phyloP scores from a whole-genome alignment of 352 stramenopile genomes.

The Phytopythium cucurbitacearum region DNA sequence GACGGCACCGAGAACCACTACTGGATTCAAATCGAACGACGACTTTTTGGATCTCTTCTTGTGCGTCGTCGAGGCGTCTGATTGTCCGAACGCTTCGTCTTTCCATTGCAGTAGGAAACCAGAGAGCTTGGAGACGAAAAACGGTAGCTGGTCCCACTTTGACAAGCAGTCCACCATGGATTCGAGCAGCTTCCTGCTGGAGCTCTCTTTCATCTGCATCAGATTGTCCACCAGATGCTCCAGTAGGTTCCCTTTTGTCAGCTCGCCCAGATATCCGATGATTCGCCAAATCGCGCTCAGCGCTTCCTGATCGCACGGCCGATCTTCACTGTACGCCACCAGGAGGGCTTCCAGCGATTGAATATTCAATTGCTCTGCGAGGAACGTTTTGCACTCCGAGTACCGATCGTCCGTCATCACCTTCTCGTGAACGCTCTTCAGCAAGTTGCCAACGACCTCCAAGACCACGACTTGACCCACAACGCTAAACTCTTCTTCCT shows the following conservation, averaged over 20 bases:
- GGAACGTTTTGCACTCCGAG: conserved; percentile 67
- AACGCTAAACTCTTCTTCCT: conserved; percentile 58
- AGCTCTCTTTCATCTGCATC: conserved; percentile 73
- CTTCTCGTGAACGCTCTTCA: conserved; percentile 72
- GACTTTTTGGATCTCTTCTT: conserved; percentile 34
- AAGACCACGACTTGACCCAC: conserved; percentile 72
- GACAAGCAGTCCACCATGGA: conserved; percentile 75
- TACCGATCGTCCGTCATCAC: conserved; percentile 67
- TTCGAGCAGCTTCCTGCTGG: conserved; percentile 68
- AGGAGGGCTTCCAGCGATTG: conserved; percentile 61
- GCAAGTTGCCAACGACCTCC: conserved; percentile 64
- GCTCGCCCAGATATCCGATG: conserved; percentile 59
- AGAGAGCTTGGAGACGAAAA: conserved; percentile 56
- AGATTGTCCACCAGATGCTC: conserved; percentile 57
- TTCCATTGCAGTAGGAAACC: conserved; percentile 58
- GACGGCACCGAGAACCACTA: conserved; percentile 54
- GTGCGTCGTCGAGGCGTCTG: conserved; percentile 8
- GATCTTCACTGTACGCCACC: conserved; percentile 55
- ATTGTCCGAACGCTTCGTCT: conserved; percentile 30
- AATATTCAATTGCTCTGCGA: conserved; percentile 59
- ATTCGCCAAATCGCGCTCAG: conserved; percentile 73
- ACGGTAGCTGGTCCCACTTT: conserved; percentile 70
- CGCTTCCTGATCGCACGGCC: conserved; percentile 61
- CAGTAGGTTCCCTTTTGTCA: conserved; percentile 51
- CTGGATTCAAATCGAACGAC: conserved; percentile 39